Conservation (phyloP, 2,329 filamentous ascomycete genomes). For the Pezicula carpinea region DNA sequence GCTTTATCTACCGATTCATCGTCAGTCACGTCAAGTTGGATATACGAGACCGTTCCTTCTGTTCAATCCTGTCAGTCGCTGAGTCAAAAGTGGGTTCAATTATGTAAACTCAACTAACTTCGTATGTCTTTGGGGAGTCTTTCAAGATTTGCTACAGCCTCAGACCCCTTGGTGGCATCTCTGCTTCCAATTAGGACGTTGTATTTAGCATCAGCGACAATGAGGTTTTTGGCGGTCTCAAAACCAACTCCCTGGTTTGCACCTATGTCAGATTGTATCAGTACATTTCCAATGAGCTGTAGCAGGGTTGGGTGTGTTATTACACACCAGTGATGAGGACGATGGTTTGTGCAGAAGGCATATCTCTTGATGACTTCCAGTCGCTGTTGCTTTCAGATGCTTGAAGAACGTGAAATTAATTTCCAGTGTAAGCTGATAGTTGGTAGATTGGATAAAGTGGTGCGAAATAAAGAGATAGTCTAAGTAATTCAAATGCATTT, state of each 20-base stretch:
- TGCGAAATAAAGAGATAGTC: too few relatives aligned
- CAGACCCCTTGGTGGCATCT: conserved; percentile 4
- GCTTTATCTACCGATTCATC: conserved; percentile 12
- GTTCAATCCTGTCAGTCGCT: too few relatives aligned
- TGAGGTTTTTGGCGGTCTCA: conserved; percentile 28
- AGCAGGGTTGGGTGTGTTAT: not conserved
- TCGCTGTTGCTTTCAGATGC: too few relatives aligned
- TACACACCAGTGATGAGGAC: not conserved
- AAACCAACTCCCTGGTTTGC: conserved; percentile 37
- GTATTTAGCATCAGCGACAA: conserved; percentile 4
- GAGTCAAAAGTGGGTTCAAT: too few relatives aligned
- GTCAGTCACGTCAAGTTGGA: conserved; percentile 14
- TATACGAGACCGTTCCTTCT: conserved; percentile 10
- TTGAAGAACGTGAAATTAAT: too few relatives aligned
- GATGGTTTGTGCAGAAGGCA: not conserved
- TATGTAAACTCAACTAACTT: too few relatives aligned
- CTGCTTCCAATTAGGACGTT: conserved; percentile 12
- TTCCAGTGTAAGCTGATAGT: too few relatives aligned
- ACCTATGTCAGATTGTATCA: conserved; percentile 27
- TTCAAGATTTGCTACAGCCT: conserved; percentile 2
- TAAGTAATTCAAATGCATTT: too few relatives aligned
- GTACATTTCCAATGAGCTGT: too few relatives aligned
- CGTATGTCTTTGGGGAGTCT: conserved; percentile 1
- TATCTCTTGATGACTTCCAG: not conserved
- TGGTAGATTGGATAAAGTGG: too few relatives aligned